phyloP scores from a whole-genome alignment of 1,284 basidiomycete species.

The Stereum hirsutum region DNA sequence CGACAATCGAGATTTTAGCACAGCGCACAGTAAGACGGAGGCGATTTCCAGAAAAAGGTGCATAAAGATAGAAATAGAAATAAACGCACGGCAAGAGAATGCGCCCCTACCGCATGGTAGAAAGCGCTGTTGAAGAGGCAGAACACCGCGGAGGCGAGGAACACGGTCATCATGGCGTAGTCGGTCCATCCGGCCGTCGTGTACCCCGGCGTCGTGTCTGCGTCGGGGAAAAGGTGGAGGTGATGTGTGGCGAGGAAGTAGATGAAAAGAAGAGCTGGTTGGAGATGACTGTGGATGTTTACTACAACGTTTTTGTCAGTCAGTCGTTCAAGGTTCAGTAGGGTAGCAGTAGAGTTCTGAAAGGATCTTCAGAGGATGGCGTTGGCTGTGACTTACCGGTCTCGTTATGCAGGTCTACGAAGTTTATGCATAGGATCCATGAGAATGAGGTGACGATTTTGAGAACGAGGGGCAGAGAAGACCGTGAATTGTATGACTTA shows the following conservation, averaged over 20 bases:
- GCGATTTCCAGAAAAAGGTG: neutral
- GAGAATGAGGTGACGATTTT: neutral
- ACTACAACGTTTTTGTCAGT: slow-evolving; percentile 38
- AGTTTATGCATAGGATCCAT: neutral
- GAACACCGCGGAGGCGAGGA: slow-evolving; percentile 64
- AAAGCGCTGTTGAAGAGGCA: slow-evolving; percentile 72
- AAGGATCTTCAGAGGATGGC: slow-evolving; percentile 8
- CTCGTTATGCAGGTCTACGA: slow-evolving; percentile 75
- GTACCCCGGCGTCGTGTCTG: slow-evolving; percentile 39
- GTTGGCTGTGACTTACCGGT: slow-evolving; percentile 37
- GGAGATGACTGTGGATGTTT: slow-evolving; percentile 85
- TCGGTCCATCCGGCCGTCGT: slow-evolving; percentile 54
- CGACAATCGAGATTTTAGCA: neutral
- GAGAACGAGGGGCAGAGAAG: neutral
- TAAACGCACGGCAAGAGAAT: slow-evolving; percentile 51
- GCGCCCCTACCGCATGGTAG: slow-evolving; percentile 73
- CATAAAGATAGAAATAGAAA: slow-evolving; percentile 1
- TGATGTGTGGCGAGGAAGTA: slow-evolving; percentile 50
- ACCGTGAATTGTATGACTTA: slow-evolving; percentile 29
- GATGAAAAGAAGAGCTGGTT: slow-evolving; percentile 64
- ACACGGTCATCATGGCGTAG: slow-evolving; percentile 53
- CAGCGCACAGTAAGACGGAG: neutral
- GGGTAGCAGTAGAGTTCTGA: neutral
- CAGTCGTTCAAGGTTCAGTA: neutral
- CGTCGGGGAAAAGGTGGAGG: too few species aligned